Evolutionary conservation across 495 filamentous ascomycete species (phyloP), one percentile per base, ranked within the genome.

Genomic region (Penicillium verhagenii): DNA sequence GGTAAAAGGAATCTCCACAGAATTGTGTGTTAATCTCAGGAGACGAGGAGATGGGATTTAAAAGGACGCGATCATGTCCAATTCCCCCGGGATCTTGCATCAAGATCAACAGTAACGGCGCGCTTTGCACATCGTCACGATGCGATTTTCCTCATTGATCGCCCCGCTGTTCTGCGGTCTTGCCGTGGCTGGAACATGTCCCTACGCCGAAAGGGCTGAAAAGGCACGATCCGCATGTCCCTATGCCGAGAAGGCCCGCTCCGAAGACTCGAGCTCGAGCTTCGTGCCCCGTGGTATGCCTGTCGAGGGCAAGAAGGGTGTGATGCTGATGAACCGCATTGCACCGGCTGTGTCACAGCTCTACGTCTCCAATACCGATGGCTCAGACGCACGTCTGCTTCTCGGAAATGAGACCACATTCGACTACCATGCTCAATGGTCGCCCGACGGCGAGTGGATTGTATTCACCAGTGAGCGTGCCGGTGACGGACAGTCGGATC

Each of bases 341-440:
- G 64, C 48, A 3, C 64, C 66, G 7, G 61, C 61, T 0, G 56
- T 46, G 1, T 59, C 59, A 20, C 47, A 57, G 21, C 52, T 66
- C 0, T 70, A 56, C 33, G 47, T 70, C 23, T 52, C 67, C 47
- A 63, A 70, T 18, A 50, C 59, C 8, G 64, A 70, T 38, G 67
- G 65, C 26, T 61, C 28, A 29, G 57, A 66, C 45, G 59, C 56
- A 14, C 47, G 33, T 2, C 21, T 48, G 48, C 52, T 70, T 3
- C 33, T 70, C 42, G 60, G 59, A 10, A 58, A 60, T 29, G 47
- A 58, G 21, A 56, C 52, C 21, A 38, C 33, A 3, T 68, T 69
- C 25, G 67, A 72, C 47, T 72, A 68, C 50, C 69, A 68, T 35
- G 50, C 60, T 26, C 57, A 46, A 3, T 70, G 52, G 49, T 68